Base-by-base conservation (phyloP, 768 basidiomycete species). In the Russula dissimulans region DNA sequence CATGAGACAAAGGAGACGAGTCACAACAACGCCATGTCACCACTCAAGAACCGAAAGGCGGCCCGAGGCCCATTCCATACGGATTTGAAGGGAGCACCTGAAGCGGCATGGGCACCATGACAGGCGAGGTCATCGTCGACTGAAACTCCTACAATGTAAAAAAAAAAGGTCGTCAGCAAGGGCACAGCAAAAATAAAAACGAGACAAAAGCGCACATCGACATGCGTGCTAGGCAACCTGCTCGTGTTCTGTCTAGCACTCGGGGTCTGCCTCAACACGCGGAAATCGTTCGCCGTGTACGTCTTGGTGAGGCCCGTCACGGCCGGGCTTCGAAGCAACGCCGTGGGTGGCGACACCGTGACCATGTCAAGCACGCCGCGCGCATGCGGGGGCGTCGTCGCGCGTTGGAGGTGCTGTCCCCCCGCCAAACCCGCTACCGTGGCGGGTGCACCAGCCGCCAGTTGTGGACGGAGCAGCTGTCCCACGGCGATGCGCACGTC, bases 171-270 rank as follows among this genome's bases (percentile, higher is more conserved):
- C 39, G 14, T 41, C 39, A 41, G 39, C 3, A 29, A 34, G 18
- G 10, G 6, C 17, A 18, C 7, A 47, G 3, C n/a, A 26, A 8
- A 34, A n/a, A 1, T 4, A 29, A 41, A 26, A 26, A 22, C 4
- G 36, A 38, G 5, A 9, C 10, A 1, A 8, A 15, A 22, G 78
- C 83, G 71, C 72, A 85, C 83, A 69, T 85, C 83, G 56, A 85
- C 90, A 72, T 93, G 91, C 76, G 84, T 85, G 71, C 91, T 92
- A 10, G 91, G 91, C 47, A 92, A 76, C 67, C 91, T 78, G 72
- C 90, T 92, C 57, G 89, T 92, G 67, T 92, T 93, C 70, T 89
- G 81, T 66, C 87, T 81, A 64, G 85, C 81, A 10, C 82, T 79
- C 36, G 87, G 79, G 44, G 76, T 73, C 70, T 85, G 84, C 51